A percentile compares a stretch with the other conserved stretches of the same genome.
These are phyloP conservation scores for Leucoagaricus sp. DNA, from an alignment of 1,284 basidiomycete genomes.

Conservation along the genomic window DNA sequence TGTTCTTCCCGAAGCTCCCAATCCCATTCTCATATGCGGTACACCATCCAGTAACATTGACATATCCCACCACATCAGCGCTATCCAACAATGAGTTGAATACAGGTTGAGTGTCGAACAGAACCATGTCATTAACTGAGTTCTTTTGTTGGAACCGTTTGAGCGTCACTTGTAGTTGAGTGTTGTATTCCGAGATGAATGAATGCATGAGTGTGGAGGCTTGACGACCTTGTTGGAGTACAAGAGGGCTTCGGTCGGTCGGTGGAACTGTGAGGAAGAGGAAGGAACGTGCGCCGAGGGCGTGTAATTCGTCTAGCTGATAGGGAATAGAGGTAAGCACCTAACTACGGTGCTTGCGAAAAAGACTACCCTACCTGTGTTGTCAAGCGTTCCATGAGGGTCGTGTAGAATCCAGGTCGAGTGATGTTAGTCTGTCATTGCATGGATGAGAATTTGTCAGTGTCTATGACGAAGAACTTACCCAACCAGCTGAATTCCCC, in stretches of 20 bases:
- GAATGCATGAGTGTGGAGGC: conserved; percentile 38
- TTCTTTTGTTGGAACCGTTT: conserved; percentile 43
- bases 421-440: conserved; percentile 52
- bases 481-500: conserved; percentile 57
- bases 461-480: conserved; percentile 25
- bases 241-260: conserved; percentile 57
- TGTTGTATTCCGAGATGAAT: conserved; percentile 53
- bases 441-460: not conserved
- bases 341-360: not conserved
- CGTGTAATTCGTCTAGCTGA: conserved; percentile 56
- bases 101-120: conserved; percentile 59
- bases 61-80: conserved; percentile 52
- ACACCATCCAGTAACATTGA: conserved; percentile 60
- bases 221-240: conserved; percentile 47
- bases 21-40: conserved; percentile 59
- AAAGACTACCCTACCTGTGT: conserved; percentile 42
- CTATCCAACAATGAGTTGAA: conserved; percentile 60
- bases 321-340: conserved; percentile 4
- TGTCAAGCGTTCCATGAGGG: conserved; percentile 56
- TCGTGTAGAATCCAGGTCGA: conserved; percentile 49
- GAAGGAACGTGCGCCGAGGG: conserved; percentile 59
- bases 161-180: conserved; percentile 41
- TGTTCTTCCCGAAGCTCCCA: conserved; percentile 40
- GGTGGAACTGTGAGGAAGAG: conserved; percentile 70
- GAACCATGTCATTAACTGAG: conserved; percentile 39